phyloP scores from a whole-genome alignment of 208 protist species.

The Trypanosomatidae sp. region DNA sequence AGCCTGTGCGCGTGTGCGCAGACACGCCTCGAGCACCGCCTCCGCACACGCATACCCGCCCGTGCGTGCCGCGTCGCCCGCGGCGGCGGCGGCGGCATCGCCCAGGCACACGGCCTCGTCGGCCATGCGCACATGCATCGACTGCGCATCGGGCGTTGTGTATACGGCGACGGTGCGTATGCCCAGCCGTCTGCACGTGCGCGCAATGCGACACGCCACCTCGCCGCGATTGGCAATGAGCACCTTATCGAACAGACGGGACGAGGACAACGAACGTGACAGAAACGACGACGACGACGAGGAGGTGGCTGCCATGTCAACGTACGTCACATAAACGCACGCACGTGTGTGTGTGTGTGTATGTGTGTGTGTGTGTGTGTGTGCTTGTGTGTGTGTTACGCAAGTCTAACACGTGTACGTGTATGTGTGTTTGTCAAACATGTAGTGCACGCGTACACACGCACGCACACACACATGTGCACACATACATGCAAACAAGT shows the following conservation, averaged over 20 bases:
- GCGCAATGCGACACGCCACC: constrained; percentile 95
- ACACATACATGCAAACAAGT: too few species aligned
- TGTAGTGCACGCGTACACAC: too few species aligned
- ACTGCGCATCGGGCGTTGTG: constrained; percentile 84
- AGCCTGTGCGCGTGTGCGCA: constrained; percentile 73
- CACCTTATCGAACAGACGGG: constrained; percentile 83
- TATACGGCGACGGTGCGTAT: constrained; percentile 95
- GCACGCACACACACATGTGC: too few species aligned
- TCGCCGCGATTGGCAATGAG: constrained; percentile 97
- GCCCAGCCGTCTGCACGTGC: constrained; percentile 84
- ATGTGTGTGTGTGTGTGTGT: too few species aligned
- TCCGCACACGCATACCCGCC: constrained; percentile 89
- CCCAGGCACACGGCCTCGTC: constrained; percentile 72
- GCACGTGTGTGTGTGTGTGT: too few species aligned
- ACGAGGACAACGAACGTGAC: constrained; percentile 1
- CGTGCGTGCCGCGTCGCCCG: constrained; percentile 28
- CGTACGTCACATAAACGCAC: too few species aligned
- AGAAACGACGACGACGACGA: constrained; percentile 1
- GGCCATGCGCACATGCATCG: constrained; percentile 86
- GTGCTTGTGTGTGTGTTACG: too few species aligned
- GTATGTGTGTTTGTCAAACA: too few species aligned
- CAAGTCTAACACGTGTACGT: too few species aligned
- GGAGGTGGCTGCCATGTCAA: constrained; percentile 30
- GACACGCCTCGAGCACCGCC: constrained; percentile 88
- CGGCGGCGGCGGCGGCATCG: constrained; percentile 35